Percentiles rank a stretch among this genome's conserved stretches.
Evolutionary conservation across 202 grass and related monocot species (phyloP).

Genomic region (Hordeum pubiflorum): DNA sequence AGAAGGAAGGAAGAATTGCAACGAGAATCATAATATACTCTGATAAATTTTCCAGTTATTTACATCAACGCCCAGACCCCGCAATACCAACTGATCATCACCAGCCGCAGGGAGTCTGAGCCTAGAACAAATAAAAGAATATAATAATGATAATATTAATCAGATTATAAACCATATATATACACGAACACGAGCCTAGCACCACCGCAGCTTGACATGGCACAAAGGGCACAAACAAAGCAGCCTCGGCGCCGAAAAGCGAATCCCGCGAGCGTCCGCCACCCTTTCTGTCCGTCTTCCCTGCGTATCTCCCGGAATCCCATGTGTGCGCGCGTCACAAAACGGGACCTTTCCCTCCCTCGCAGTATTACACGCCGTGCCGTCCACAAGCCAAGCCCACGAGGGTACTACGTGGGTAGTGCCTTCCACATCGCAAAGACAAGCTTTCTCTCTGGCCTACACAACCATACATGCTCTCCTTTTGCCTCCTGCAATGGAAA

Average conservation of each 20-base stretch:
- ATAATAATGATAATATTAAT: background rate
- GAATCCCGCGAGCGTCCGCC: background rate
- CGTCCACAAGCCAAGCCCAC: conserved; percentile 11
- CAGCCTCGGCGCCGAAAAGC: background rate
- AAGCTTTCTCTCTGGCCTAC: conserved; percentile 32
- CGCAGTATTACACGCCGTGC: conserved; percentile 27
- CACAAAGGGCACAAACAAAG: conserved; percentile 17
- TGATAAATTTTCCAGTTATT: background rate
- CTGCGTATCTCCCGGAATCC: background rate
- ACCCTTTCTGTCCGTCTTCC: background rate
- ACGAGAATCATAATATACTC: background rate
- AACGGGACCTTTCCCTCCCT: background rate
- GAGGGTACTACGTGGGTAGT: conserved; percentile 20
- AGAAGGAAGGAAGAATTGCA: background rate
- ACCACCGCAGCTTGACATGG: conserved; percentile 19
- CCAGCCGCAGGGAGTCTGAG: background rate
- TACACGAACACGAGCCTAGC: conserved; percentile 17
- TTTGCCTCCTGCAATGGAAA: conserved; percentile 49
- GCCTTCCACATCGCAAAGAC: conserved; percentile 62
- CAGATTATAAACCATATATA: background rate
- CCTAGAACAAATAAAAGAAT: background rate
- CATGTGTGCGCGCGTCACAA: conserved; percentile 20
- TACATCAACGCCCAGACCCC: conserved; percentile 1
- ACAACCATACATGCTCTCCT: background rate
- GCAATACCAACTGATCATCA: background rate